A percentile compares a stretch with the other conserved stretches of the same genome.
Evolutionary conservation across 169 alveolate genomes (phyloP).

Genomic region (Babesia caballi): DNA sequence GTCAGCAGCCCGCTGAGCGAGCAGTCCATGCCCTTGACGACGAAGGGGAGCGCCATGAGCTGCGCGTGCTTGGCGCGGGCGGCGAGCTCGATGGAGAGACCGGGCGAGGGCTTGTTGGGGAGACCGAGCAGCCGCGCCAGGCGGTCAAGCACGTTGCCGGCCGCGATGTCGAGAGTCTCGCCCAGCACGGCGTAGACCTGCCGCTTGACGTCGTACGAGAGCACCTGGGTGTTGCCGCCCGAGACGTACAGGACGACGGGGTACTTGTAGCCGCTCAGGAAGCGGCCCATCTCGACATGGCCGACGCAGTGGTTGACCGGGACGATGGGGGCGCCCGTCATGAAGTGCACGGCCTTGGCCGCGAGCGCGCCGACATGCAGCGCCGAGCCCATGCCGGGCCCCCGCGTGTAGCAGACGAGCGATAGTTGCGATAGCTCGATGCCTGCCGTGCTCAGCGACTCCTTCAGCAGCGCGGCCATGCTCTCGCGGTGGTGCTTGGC

Average conservation of each 20-base stretch:
- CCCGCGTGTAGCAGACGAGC: constrained; percentile 94
- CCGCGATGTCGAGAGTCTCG: constrained; percentile 98
- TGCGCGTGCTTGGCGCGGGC: constrained; percentile 83
- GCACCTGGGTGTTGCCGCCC: constrained; percentile 98
- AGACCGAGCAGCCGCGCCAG: constrained; percentile 94
- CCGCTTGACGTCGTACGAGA: constrained; percentile 81
- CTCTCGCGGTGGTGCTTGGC: constrained; percentile 94
- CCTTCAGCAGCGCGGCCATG: constrained; percentile 82
- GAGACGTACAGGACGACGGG: constrained; percentile 96
- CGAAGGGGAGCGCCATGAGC: constrained; percentile 91
- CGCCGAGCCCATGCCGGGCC: constrained; percentile 99
- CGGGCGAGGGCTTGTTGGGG: constrained; percentile 98
- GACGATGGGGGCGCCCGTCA: constrained; percentile 91
- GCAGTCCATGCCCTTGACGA: constrained; percentile 98
- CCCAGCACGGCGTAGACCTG: constrained; percentile 94
- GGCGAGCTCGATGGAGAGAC: constrained; percentile 94
- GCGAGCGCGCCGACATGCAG: constrained; percentile 95
- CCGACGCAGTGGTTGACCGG: constrained; percentile 99
- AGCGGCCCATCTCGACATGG: constrained; percentile 98
- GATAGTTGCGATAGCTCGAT: constrained; percentile 80
- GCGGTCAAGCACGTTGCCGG: constrained; percentile 97
- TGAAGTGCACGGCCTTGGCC: constrained; percentile 89
- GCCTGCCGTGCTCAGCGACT: constrained; percentile 87
- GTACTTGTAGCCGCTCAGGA: constrained; percentile 88
- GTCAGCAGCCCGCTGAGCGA: constrained; percentile 89